Evolutionary conservation across 257 asterid genomes (phyloP).

Genomic region (Ilex asprella): DNA sequence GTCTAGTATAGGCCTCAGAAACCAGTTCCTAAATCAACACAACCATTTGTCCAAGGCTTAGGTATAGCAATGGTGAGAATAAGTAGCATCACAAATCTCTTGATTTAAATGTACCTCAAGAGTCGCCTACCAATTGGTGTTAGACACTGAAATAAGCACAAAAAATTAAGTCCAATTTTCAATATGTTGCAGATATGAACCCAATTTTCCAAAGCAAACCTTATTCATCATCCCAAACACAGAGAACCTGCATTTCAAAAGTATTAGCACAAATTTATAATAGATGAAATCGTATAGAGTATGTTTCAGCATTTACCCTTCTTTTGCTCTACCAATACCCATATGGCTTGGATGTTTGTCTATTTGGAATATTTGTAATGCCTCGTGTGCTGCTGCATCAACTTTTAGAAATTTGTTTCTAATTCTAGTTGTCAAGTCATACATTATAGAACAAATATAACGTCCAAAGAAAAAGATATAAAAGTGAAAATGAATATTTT

Average conservation of each 20-base stretch:
- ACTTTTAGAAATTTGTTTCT: constrained; percentile 88
- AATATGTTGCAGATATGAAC: constrained; percentile 10
- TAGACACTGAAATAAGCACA: constrained; percentile 65
- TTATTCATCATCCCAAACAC: constrained; percentile 98
- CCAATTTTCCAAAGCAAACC: constrained; percentile 35
- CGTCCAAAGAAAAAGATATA: constrained; percentile 5
- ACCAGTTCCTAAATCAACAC: constrained; percentile 71
- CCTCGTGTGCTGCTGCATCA: constrained; percentile 90
- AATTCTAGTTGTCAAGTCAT: constrained; percentile 43
- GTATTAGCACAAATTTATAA: constrained; percentile 21
- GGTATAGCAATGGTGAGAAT: constrained; percentile 16
- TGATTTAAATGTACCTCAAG: constrained; percentile 51
- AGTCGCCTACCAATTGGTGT: constrained; percentile 96
- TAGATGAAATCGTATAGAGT: constrained; percentile 6
- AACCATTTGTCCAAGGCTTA: constrained; percentile 26
- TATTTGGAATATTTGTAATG: constrained; percentile 88
- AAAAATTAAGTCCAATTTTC: constrained; percentile 20
- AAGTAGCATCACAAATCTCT: constrained; percentile 10
- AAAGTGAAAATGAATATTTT: constrained; percentile 7
- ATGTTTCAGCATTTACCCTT: constrained; percentile 56
- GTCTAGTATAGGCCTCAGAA: constrained; percentile 89
- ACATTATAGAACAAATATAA: constrained; percentile 20
- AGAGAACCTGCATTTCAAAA: constrained; percentile 68
- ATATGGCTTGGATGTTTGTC: constrained; percentile 99
- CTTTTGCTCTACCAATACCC: constrained; percentile 99